Evolutionary conservation across 495 filamentous ascomycete genomes (phyloP), one percentile per base, ranked within the genome.

Genomic region (Penicillium canescens): DNA sequence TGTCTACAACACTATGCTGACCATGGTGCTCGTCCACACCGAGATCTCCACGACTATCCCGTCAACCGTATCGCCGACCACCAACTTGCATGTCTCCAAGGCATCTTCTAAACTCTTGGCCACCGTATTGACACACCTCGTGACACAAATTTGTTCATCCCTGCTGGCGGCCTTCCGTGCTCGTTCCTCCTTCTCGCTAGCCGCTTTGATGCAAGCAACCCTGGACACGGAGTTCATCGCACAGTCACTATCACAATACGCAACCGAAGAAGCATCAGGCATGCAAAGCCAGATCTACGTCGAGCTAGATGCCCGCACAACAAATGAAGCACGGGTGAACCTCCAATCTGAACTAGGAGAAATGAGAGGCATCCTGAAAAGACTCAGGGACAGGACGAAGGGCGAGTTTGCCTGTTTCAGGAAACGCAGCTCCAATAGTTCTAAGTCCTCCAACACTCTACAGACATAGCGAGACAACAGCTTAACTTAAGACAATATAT

Each of bases 181-280:
- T 16, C 85, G 90, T 9, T 56, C 78, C 6, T 73, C 75, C 28
- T 98, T 90, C 73, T 75, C 81, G 6, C 85, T 98, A 0, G 74
- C 85, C n/a, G 84, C 85, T 7, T 79, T 98, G 42, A 95, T 97
- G 87, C 95, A 98, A 71, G 95, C 95, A 3, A 98, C 95, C 0
- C 79, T 98, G 5, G 94, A 98, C 54, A 92, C 96, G 8, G 94
- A 98, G 70, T 98, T 98, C 71, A 86, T 97, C 34, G 90, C 91
- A 5, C 95, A 98, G 75, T 96, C 92, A 10, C 74, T 98, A 47
- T 87, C 81, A 50, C 85, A 89, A 50, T 98, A 91, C 63, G 92
- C 90, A 1, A 92, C 89, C 11, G 86, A 95, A n/a, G 79, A 86
- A 46, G 90, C 90, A 14, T 84, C 82, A 12, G 79, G 88, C 55